These are phyloP conservation scores for Pelagomonas calceolata DNA, from an alignment of 108 stramenopile genomes.

Conservation along the genomic window DNA sequence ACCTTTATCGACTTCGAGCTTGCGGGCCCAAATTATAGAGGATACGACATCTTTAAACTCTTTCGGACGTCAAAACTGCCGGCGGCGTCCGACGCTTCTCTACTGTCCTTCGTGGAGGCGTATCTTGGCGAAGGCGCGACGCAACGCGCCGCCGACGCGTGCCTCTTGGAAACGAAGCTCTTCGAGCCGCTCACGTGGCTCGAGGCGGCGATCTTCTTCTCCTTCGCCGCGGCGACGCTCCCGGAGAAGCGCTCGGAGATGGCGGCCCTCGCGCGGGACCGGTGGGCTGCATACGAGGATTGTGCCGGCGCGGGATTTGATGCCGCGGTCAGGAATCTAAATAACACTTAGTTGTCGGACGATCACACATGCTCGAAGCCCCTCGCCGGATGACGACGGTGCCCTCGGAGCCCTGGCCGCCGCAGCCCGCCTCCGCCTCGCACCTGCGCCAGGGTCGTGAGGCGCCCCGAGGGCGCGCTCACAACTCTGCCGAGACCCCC, in stretches of 20 bases:
- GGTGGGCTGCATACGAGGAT: too few relatives aligned
- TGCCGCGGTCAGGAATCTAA: too few relatives aligned
- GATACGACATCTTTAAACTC: constrained; percentile 3
- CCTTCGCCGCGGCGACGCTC: background rate
- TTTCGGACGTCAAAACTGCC: background rate
- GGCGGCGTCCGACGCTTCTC: background rate
- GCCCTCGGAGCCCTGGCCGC: too few relatives aligned
- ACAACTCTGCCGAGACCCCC: background rate
- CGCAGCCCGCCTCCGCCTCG: too few relatives aligned
- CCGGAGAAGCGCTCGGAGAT: background rate
- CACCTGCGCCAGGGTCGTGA: too few relatives aligned
- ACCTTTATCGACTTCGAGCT: constrained; percentile 5
- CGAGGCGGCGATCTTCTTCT: constrained; percentile 6
- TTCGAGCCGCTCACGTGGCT: constrained; percentile 8
- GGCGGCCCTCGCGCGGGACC: background rate
- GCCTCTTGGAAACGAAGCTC: background rate
- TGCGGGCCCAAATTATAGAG: background rate
- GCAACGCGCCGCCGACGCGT: background rate
- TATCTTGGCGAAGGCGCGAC: background rate
- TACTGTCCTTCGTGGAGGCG: background rate
- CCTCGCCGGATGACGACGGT: too few relatives aligned
- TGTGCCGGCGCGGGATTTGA: too few relatives aligned
- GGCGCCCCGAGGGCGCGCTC: too few relatives aligned
- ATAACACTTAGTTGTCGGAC: too few relatives aligned
- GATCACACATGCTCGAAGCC: too few relatives aligned